Percentiles rank a stretch among this genome's conserved stretches.
Evolutionary conservation across 352 stramenopile genomes (phyloP).

Genomic region (Globisporangium cylindrosporum): DNA sequence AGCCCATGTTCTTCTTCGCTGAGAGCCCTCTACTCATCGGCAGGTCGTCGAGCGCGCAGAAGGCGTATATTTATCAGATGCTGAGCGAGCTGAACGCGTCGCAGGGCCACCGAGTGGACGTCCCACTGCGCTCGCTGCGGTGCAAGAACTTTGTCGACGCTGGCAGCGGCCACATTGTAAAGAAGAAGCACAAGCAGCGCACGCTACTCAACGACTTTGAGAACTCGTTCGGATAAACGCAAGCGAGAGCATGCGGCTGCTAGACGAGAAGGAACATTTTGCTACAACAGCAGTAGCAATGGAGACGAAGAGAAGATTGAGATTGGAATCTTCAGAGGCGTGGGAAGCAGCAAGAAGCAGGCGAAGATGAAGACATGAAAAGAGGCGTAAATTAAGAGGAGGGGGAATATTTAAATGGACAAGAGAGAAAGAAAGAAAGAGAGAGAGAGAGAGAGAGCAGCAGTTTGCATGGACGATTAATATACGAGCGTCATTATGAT

Average conservation of each 20-base stretch:
- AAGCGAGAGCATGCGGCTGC: neutral
- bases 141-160: slow-evolving; percentile 65
- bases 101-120: slow-evolving; percentile 43
- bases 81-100: slow-evolving; percentile 55
- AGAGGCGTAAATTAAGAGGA: slow-evolving; percentile 8
- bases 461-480: neutral
- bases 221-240: slow-evolving; percentile 21
- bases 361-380: neutral
- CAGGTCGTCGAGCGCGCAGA: slow-evolving; percentile 34
- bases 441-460: neutral
- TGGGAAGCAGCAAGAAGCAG: neutral
- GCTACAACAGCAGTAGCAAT: neutral
- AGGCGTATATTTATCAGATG: slow-evolving; percentile 45
- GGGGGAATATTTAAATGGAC: slow-evolving; percentile 12
- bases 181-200: slow-evolving; percentile 37
- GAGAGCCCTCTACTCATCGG: slow-evolving; percentile 65
- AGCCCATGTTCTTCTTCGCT: slow-evolving; percentile 58
- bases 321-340: neutral
- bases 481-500: neutral
- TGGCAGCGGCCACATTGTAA: slow-evolving; percentile 45
- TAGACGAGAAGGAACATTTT: neutral
- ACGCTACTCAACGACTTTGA: slow-evolving; percentile 35
- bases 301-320: neutral
- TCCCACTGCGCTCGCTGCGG: slow-evolving; percentile 57
- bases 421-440: neutral